A percentile compares a stretch with the other conserved stretches of the same genome.
These are phyloP conservation scores for Candida sp. DNA, from an alignment of 1,139 yeast genomes.

Conservation along the genomic window DNA sequence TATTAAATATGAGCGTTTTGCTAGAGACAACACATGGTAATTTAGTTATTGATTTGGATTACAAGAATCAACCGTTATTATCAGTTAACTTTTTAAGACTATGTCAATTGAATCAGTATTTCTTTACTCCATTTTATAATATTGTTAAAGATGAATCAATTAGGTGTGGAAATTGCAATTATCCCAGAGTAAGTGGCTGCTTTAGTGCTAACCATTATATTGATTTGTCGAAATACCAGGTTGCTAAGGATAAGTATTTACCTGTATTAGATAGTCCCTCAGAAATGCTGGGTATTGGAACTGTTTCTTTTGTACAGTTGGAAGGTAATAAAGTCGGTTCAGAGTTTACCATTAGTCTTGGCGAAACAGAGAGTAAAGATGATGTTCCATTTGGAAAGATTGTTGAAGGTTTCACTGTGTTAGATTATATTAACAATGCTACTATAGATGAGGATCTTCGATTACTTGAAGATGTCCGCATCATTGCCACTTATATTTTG, in stretches of 20 bases:
- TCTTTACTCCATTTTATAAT: slow-evolving; percentile 48
- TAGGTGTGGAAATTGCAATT: slow-evolving; percentile 48
- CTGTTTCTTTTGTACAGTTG: slow-evolving; percentile 4
- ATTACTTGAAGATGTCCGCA: slow-evolving; percentile 49
- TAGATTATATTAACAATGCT: slow-evolving; percentile 41
- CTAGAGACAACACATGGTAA: slow-evolving; percentile 54
- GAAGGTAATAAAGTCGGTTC: slow-evolving; percentile 21
- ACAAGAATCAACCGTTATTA: slow-evolving; percentile 31
- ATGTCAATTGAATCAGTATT: slow-evolving; percentile 51
- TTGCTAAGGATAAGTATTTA: slow-evolving; percentile 3
- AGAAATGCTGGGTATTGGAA: neutral
- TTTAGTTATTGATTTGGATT: slow-evolving; percentile 50
- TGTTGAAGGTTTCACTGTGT: slow-evolving; percentile 47
- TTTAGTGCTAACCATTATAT: slow-evolving; percentile 1
- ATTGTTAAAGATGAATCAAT: slow-evolving; percentile 33
- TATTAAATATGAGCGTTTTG: slow-evolving; percentile 48
- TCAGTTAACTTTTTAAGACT: slow-evolving; percentile 51
- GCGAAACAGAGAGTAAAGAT: slow-evolving; percentile 12
- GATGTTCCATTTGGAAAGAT: slow-evolving; percentile 47
- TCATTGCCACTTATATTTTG: slow-evolving; percentile 46
- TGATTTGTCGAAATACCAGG: slow-evolving; percentile 2
- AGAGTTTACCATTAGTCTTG: slow-evolving; percentile 23
- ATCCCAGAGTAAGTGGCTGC: slow-evolving; percentile 20
- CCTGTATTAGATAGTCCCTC: neutral
- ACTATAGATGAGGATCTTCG: slow-evolving; percentile 32